Percentiles rank a stretch among this genome's conserved stretches.
Conservation (phyloP, 148 eudicot genomes). For the Amaranthus hypochondriacus region DNA sequence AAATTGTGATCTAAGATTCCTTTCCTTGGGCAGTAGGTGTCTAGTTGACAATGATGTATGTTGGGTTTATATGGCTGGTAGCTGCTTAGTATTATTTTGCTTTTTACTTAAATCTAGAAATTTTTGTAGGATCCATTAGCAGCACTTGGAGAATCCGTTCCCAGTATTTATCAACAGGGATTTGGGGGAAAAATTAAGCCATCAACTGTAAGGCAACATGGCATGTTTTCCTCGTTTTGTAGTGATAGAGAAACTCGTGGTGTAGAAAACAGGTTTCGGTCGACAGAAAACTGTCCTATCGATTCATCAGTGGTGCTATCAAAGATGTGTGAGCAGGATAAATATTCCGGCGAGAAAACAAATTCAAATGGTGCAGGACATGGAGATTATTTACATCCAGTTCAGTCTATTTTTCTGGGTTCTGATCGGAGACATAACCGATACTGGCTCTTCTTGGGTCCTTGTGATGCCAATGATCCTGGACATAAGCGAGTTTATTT, state of each 20-base stretch:
- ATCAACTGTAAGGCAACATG: conserved; percentile 37
- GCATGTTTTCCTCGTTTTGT: conserved; percentile 20
- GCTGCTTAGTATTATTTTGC: neutral
- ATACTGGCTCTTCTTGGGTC: conserved; percentile 97
- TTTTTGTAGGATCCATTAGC: conserved; percentile 48
- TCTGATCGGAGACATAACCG: conserved; percentile 95
- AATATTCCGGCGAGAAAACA: conserved; percentile 22
- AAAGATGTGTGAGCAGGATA: conserved; percentile 33
- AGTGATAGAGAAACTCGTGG: conserved; percentile 25
- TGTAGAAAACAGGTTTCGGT: conserved; percentile 23
- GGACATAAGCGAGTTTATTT: conserved; percentile 86
- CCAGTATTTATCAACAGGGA: conserved; percentile 44
- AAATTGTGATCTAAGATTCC: neutral
- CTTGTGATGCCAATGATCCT: conserved; percentile 73
- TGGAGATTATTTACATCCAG: conserved; percentile 55
- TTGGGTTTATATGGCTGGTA: conserved; percentile 4
- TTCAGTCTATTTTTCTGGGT: conserved; percentile 87
- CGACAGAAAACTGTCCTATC: conserved; percentile 39
- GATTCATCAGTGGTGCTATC: conserved; percentile 54
- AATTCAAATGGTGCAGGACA: conserved; percentile 26
- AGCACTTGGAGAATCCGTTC: conserved; percentile 35
- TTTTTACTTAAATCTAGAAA: neutral
- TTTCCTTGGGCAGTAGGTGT: neutral
- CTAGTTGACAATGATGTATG: neutral
- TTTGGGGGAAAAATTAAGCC: conserved; percentile 89